Evolutionary conservation across 768 basidiomycete genomes (phyloP).

Genomic region (Gautieria morchelliformis): DNA sequence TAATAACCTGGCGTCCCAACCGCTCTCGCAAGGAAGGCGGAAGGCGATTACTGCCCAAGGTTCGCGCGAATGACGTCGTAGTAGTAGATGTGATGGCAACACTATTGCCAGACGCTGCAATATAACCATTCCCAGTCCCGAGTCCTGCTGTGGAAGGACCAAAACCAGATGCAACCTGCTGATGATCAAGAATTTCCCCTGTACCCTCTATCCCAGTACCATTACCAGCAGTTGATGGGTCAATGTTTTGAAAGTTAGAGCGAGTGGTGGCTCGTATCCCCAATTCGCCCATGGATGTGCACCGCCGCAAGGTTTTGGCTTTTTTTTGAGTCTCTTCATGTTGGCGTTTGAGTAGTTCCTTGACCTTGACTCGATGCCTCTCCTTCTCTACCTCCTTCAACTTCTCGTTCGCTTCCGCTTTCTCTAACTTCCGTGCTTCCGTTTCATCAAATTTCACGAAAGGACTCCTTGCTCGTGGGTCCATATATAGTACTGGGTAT

Average conservation of each 20-base stretch:
- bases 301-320: conserved; percentile 54
- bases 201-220: conserved; percentile 25
- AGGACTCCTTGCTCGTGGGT: conserved; percentile 63
- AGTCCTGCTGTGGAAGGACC: background rate
- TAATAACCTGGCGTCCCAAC: conserved; percentile 56
- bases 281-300: conserved; percentile 71
- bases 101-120: conserved; percentile 93
- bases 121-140: conserved; percentile 40
- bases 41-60: conserved; percentile 33
- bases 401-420: conserved; percentile 31
- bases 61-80: conserved; percentile 61
- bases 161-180: conserved; percentile 35
- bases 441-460: conserved; percentile 68
- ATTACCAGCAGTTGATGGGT: conserved; percentile 27
- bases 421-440: conserved; percentile 61
- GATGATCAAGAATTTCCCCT: conserved; percentile 43
- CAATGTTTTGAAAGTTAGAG: conserved; percentile 39
- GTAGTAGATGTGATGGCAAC: conserved; percentile 87
- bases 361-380: conserved; percentile 20
- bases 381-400: conserved; percentile 31
- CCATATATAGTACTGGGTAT: conserved; percentile 82
- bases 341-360: conserved; percentile 20
- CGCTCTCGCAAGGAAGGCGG: conserved; percentile 45
- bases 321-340: conserved; percentile 20
- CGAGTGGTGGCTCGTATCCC: conserved; percentile 27